A percentile compares a stretch with the other conserved stretches of the same genome.
phyloP scores from a whole-genome alignment of 129 eudicot genomes.

The Flaveria bidentis region DNA sequence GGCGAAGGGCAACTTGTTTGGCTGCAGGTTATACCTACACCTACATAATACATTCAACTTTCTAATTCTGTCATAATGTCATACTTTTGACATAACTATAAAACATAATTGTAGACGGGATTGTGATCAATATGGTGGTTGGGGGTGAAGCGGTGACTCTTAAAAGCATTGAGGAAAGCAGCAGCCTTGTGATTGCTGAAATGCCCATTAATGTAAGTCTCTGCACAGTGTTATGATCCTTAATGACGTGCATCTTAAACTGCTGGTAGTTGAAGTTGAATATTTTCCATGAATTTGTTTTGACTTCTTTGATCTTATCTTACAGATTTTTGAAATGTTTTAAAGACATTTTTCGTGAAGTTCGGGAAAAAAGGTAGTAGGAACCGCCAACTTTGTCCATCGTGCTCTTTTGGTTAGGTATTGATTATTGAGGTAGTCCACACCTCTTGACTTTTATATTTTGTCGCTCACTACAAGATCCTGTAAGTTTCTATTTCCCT shows the following conservation, averaged over 20 bases:
- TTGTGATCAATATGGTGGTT: slow-evolving; percentile 93
- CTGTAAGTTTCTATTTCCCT: too few relatives aligned
- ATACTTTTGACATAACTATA: not conserved
- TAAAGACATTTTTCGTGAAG: slow-evolving; percentile 28
- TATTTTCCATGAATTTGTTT: not conserved
- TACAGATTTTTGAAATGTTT: slow-evolving; percentile 82
- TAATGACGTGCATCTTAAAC: not conserved
- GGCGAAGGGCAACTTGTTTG: slow-evolving; percentile 90
- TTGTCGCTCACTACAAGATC: too few relatives aligned
- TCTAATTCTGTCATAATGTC: not conserved
- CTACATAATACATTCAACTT: not conserved
- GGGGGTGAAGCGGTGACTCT: slow-evolving; percentile 96
- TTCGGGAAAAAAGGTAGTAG: not conserved
- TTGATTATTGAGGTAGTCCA: not conserved
- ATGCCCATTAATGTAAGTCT: slow-evolving; percentile 89
- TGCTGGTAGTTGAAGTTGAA: not conserved
- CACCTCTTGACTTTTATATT: not conserved
- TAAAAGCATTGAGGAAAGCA: slow-evolving; percentile 84
- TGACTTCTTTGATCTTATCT: slow-evolving; percentile 20
- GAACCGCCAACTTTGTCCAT: not conserved
- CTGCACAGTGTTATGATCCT: slow-evolving; percentile 11
- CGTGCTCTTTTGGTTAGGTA: not conserved
- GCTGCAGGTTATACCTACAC: slow-evolving; percentile 66
- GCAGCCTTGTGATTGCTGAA: slow-evolving; percentile 78
- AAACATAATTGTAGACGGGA: slow-evolving; percentile 63